These are phyloP conservation scores for Cladophialophora chaetospira DNA, from an alignment of 2,329 filamentous ascomycete genomes.

Conservation along the genomic window DNA sequence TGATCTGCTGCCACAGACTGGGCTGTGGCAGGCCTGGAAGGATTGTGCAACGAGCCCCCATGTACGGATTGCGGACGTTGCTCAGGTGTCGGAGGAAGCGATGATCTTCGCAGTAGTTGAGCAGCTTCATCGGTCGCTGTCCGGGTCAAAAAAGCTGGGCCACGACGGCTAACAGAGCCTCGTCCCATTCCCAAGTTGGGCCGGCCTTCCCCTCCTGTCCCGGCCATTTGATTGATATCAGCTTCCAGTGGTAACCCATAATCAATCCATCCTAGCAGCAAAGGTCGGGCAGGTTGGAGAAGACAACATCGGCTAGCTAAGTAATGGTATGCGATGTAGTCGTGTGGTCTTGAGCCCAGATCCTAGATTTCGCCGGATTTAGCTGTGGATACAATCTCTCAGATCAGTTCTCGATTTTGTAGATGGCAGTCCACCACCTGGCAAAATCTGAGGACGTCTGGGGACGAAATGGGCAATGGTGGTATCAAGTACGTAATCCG, in stretches of 20 bases:
- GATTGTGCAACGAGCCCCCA: constrained; percentile 4
- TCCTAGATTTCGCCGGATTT: background rate
- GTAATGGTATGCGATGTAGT: background rate
- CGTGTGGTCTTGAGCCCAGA: background rate
- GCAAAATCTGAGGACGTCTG: too few relatives aligned
- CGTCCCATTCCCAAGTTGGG: constrained; percentile 19
- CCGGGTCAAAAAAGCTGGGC: constrained; percentile 49
- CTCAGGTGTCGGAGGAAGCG: constrained; percentile 25
- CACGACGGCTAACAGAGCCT: constrained; percentile 31
- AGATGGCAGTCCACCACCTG: too few relatives aligned
- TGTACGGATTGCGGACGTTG: constrained; percentile 12
- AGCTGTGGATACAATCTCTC: too few relatives aligned
- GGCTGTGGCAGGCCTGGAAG: constrained; percentile 18
- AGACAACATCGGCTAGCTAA: too few relatives aligned
- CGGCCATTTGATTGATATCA: constrained; percentile 18
- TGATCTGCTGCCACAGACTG: constrained; percentile 5
- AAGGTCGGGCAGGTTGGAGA: too few relatives aligned
- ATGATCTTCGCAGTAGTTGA: constrained; percentile 46
- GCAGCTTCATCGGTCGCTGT: constrained; percentile 49
- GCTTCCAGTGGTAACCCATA: constrained; percentile 13
- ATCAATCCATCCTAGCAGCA: constrained; percentile 22
- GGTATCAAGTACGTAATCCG: background rate
- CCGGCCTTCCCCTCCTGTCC: constrained; percentile 26
- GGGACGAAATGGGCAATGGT: background rate
- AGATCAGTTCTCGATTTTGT: too few relatives aligned